Evolutionary conservation across 2,329 filamentous ascomycete genomes (phyloP).

Genomic region (Colletotrichum godetiae): DNA sequence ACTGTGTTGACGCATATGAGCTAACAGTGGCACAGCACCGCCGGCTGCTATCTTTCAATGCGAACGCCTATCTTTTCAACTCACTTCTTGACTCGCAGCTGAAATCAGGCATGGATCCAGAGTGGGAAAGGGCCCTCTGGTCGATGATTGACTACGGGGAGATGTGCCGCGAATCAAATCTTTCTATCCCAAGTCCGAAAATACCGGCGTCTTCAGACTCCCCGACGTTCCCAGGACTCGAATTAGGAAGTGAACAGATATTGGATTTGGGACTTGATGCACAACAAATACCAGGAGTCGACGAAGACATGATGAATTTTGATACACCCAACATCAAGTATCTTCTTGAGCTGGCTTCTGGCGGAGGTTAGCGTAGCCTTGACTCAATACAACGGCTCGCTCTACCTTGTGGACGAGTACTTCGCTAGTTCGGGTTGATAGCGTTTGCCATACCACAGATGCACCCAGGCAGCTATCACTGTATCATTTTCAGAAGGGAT

Average conservation of each 20-base stretch:
- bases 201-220: neutral
- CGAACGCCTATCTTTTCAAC: neutral
- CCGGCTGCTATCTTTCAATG: neutral
- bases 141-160: neutral
- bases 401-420: too few species aligned
- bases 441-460: too few species aligned
- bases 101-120: neutral
- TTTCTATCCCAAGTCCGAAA: neutral
- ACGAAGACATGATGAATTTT: neutral
- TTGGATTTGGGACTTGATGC: neutral
- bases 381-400: too few species aligned
- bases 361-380: neutral
- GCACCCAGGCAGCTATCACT: too few species aligned
- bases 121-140: neutral
- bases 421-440: too few species aligned
- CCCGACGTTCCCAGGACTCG: neutral
- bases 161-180: neutral
- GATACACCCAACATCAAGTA: neutral
- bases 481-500: too few species aligned
- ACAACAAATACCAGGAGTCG: neutral
- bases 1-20: too few species aligned
- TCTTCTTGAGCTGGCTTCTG: neutral
- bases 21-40: neutral
- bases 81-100: neutral
- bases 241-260: neutral